Base-by-base conservation (phyloP, 1,284 basidiomycete species). In the Tranzscheliella williamsii region DNA sequence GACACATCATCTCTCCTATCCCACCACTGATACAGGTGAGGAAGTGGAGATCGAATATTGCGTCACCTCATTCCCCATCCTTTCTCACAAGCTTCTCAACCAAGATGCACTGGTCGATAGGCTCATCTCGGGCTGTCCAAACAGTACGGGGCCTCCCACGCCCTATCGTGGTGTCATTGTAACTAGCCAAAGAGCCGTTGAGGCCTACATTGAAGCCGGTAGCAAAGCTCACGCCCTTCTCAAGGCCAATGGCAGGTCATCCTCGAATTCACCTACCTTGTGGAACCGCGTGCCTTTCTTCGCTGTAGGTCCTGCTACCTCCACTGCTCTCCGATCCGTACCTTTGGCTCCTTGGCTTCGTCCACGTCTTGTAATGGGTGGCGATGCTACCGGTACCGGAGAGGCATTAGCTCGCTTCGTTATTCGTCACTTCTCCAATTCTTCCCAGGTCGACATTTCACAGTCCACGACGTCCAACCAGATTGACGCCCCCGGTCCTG, bases 231-330 rank as follows among this genome's bases (percentile, higher is more conserved):
- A 56, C 17, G 44, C 49, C 11, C 26, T 46, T 6, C 35, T 57
- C 1, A 39, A 52, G n/a, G 27, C 42, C 38, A 40, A 51, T 3
- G 42, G 29, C 17, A 53, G 54, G 24, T 42, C 37, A 13, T 49
- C 53, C 4, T 39, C 42, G 24, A 56, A 53, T 23, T 63, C 47
- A 5, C 56, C 56, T 3, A 56, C 56, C 2, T 49, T 52, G 24
- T 73, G 71, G 71, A 61, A 43, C 21, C 55, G 49, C n/a, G 52
- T 65, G 15, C 73, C 73, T 15, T 71, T 73, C 64, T 76, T 73
- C 41, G 69, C 67, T n/a, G 70, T 74, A 2, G 73, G 73, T 0
- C 73, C 70, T 2, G 70, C 73, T 0, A 76, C 73, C 12, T 50
- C 53, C 9, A 64, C 63, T 4, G 57, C 61, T 0, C 41, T 76